These are phyloP conservation scores for Wallacemonas sp. DNA, from an alignment of 208 protist genomes.

Conservation along the genomic window DNA sequence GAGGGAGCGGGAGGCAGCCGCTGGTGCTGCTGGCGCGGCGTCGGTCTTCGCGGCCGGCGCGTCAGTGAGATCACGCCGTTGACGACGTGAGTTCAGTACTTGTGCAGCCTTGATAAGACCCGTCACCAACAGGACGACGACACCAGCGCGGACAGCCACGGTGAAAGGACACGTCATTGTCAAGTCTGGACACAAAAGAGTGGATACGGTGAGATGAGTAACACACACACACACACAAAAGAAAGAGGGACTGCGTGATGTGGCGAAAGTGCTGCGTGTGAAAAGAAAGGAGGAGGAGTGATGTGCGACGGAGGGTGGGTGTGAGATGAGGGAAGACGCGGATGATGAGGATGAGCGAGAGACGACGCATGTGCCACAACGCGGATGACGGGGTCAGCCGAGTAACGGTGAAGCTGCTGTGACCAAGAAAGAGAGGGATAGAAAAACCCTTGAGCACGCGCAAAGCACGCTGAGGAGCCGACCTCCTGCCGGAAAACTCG, in stretches of 20 bases:
- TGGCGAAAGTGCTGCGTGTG: neutral
- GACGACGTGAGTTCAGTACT: neutral
- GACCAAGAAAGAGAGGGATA: too few relatives aligned
- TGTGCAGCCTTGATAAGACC: conserved; percentile 21
- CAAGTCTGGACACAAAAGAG: neutral
- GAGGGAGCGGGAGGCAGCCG: neutral
- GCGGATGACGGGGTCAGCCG: too few relatives aligned
- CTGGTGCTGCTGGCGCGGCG: neutral
- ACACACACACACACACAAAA: conserved; percentile 3
- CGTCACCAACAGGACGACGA: conserved; percentile 29
- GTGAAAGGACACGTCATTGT: conserved; percentile 41
- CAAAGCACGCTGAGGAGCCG: too few relatives aligned
- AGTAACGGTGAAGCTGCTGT: too few relatives aligned
- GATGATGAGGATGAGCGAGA: too few relatives aligned
- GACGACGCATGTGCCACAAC: too few relatives aligned
- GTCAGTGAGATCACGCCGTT: neutral
- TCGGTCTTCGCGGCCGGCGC: conserved; percentile 1
- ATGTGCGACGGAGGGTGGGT: too few relatives aligned
- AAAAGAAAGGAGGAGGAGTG: conserved; percentile 10
- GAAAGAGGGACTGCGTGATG: neutral
- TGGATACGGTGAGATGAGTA: conserved; percentile 2
- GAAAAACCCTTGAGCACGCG: too few relatives aligned
- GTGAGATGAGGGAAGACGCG: too few relatives aligned
- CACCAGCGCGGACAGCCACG: conserved; percentile 25
- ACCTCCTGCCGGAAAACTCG: too few relatives aligned